phyloP scores from a whole-genome alignment of 2,329 filamentous ascomycete species.

The Colletotrichum karsti region DNA sequence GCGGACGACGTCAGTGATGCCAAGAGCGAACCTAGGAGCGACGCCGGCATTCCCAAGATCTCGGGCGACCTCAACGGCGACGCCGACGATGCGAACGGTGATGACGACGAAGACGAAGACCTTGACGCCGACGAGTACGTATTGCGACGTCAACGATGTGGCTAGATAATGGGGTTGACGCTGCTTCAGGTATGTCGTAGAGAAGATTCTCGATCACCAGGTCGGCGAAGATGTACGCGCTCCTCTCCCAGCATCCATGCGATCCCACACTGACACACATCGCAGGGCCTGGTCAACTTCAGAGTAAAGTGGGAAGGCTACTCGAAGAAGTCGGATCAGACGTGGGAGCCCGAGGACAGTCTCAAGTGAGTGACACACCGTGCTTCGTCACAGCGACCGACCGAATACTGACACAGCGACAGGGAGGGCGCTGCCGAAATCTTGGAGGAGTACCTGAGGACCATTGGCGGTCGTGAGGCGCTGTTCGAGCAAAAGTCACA shows the following conservation, averaged over 20 bases:
- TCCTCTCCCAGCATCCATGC: neutral
- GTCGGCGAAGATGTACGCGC: constrained; percentile 62
- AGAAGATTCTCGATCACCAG: constrained; percentile 75
- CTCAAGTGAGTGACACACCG: constrained; percentile 54
- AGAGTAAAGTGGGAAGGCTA: constrained; percentile 87
- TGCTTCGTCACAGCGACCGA: neutral
- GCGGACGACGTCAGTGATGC: constrained; percentile 4
- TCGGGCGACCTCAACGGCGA: constrained; percentile 21
- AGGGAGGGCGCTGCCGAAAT: constrained; percentile 68
- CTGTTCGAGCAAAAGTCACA: constrained; percentile 61
- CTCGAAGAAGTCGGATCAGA: constrained; percentile 73
- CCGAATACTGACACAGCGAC: neutral
- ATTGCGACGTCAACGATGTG: neutral
- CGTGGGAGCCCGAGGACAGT: constrained; percentile 83
- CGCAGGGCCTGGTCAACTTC: constrained; percentile 63
- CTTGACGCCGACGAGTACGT: constrained; percentile 38
- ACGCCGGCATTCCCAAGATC: neutral
- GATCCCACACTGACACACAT: neutral
- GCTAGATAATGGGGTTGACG: constrained; percentile 24
- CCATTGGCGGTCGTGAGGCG: constrained; percentile 69
- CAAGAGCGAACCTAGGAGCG: constrained; percentile 20
- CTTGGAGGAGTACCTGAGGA: constrained; percentile 69
- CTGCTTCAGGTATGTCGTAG: constrained; percentile 72
- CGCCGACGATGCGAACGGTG: constrained; percentile 40
- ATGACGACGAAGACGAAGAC: constrained; percentile 52